A percentile compares a stretch with the other conserved stretches of the same genome.
phyloP scores from a whole-genome alignment of 2,329 filamentous ascomycete species.

The Aspergillus transmontanensis region DNA sequence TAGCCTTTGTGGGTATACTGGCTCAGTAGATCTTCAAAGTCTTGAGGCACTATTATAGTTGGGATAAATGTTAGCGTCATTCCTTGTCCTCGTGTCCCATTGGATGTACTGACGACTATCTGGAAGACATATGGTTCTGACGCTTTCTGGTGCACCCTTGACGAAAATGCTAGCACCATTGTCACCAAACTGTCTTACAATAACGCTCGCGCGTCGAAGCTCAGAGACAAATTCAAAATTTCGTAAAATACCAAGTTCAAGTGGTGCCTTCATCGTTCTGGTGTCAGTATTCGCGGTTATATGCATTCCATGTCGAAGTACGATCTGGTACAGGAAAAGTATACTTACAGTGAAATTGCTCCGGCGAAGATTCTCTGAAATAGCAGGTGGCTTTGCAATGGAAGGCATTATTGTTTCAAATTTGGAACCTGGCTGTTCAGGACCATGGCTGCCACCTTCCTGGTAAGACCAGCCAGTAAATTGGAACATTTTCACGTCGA shows the following conservation, averaged over 20 bases:
- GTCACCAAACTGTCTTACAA: conserved; percentile 85
- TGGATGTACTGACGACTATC: conserved; percentile 67
- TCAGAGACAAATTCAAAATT: conserved; percentile 95
- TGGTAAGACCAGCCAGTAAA: conserved; percentile 93
- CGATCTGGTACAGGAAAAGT: background rate
- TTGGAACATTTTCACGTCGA: conserved; percentile 98
- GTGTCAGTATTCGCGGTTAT: conserved; percentile 3
- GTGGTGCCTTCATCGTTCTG: conserved; percentile 41
- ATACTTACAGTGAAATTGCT: conserved; percentile 25
- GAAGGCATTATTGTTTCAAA: conserved; percentile 77
- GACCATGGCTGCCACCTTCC: conserved; percentile 72
- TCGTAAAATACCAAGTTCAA: conserved; percentile 89
- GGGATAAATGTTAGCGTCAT: conserved; percentile 27
- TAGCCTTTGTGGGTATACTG: conserved; percentile 96
- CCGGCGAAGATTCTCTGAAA: conserved; percentile 46
- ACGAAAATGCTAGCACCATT: conserved; percentile 86
- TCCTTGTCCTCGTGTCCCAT: conserved; percentile 7
- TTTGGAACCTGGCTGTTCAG: conserved; percentile 68
- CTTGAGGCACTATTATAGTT: conserved; percentile 64
- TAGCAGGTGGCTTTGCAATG: conserved; percentile 76
- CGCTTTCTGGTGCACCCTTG: conserved; percentile 94
- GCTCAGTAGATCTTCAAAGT: conserved; percentile 86
- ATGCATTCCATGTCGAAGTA: background rate
- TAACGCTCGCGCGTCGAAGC: conserved; percentile 85
- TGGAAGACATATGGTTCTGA: conserved; percentile 86